Base-by-base conservation (phyloP, 2,329 filamentous ascomycete genomes). In the Rachicladosporium sp. region DNA sequence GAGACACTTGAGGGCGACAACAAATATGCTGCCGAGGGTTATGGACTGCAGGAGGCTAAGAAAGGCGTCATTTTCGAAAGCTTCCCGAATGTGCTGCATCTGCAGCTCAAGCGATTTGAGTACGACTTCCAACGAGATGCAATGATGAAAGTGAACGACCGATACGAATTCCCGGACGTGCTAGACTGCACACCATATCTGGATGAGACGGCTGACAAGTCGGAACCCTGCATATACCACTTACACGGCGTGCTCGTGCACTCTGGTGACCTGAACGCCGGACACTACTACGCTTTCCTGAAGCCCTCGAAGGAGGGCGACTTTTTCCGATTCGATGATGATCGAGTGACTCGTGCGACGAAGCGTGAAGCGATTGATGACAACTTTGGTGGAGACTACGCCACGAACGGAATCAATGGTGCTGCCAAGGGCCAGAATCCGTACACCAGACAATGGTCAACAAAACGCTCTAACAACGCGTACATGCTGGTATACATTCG, bases 401-500 rank as follows among this genome's bases (percentile, higher is more conserved):
- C 51, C 2, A 59, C 51, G 3, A 67, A 71, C 38, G 64, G 71
- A 35, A 59, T 64, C 6, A 77, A 78, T 44, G 76, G 75, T 6
- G 64, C 66, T n/a, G 48, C 62, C 29, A 71, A 70, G 36, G 69
- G 75, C 41, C 68, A 76, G 41, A 80, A 80, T 50, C 77, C 75
- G 2, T 80, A 79, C 52, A 76, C 76, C 7, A 65, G 76, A 31
- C 73, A 73, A 12, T 70, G 74, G 59, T 79, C 76, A 2, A 71
- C 74, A 3, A 81, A 81, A 53, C 68, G 76, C 35, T 80, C 76
- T 2, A 81, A 80, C 72, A 98, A 88, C 59, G 93, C 91, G 4
- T 98, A 98, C 69, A 98, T 98, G 91, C 65, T 98, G 69, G 93
- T 98, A 2, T 98, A 98, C 57, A 86, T 98, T 48, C 80, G 91